phyloP scores from a whole-genome alignment of 805 yeast species.

The Nakazawaea peltata region DNA sequence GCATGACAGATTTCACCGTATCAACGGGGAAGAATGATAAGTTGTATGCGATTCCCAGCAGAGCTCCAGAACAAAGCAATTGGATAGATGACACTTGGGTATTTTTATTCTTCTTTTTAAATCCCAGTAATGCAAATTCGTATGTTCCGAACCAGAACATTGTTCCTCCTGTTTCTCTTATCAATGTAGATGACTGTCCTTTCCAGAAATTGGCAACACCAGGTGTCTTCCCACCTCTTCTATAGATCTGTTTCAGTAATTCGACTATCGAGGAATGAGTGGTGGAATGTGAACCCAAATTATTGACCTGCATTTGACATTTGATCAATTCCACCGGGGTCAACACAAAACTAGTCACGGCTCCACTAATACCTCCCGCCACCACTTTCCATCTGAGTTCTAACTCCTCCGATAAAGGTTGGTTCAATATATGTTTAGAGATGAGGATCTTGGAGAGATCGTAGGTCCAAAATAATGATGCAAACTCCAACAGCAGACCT shows the following conservation, averaged over 20 bases:
- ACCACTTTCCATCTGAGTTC: slow-evolving; percentile 26
- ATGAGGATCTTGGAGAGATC: slow-evolving; percentile 35
- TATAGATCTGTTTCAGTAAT: slow-evolving; percentile 33
- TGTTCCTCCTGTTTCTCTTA: slow-evolving; percentile 84
- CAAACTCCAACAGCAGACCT: slow-evolving; percentile 89
- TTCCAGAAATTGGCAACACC: slow-evolving; percentile 79
- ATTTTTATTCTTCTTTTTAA: slow-evolving; percentile 20
- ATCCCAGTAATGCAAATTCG: slow-evolving; percentile 40
- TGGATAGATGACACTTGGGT: slow-evolving; percentile 37
- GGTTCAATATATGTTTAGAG: slow-evolving; percentile 10
- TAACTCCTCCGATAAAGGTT: slow-evolving; percentile 15
- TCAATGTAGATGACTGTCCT: slow-evolving; percentile 75
- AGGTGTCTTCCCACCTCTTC: slow-evolving; percentile 18
- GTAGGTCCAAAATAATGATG: slow-evolving; percentile 67
- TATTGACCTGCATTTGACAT: slow-evolving; percentile 76
- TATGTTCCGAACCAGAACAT: slow-evolving; percentile 93
- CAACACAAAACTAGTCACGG: slow-evolving; percentile 71
- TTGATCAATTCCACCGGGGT: slow-evolving; percentile 92
- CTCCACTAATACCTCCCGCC: slow-evolving; percentile 80
- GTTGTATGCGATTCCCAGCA: slow-evolving; percentile 80
- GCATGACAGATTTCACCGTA: slow-evolving; percentile 82
- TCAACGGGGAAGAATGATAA: slow-evolving; percentile 82
- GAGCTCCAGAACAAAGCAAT: slow-evolving; percentile 69
- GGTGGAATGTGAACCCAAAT: slow-evolving; percentile 20
- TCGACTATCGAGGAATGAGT: slow-evolving; percentile 23